phyloP scores from a whole-genome alignment of 805 yeast species.

The Kuraishia hungarica region DNA sequence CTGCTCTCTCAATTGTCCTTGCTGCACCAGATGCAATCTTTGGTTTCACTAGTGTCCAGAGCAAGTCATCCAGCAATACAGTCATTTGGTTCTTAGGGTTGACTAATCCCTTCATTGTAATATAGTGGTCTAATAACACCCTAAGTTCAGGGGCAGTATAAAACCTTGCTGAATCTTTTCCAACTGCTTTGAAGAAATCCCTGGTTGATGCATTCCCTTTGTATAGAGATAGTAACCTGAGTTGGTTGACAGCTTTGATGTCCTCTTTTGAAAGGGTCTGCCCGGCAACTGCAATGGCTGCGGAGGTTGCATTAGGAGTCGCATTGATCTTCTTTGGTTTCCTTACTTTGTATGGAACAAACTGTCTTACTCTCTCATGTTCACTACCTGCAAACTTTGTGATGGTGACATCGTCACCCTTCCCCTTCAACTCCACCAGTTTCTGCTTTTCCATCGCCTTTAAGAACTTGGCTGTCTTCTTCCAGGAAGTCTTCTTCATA shows the following conservation, averaged over 20 bases:
- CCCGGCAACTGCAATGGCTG: background rate
- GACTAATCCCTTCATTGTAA: conserved; percentile 41
- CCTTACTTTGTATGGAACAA: conserved; percentile 53
- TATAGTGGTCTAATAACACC: conserved; percentile 44
- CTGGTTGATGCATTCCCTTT: conserved; percentile 48
- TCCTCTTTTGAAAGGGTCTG: conserved; percentile 1
- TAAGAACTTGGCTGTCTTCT: conserved; percentile 75
- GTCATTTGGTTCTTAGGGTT: conserved; percentile 42
- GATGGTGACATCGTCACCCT: conserved; percentile 71
- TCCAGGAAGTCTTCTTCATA: conserved; percentile 81
- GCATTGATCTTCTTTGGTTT: conserved; percentile 5
- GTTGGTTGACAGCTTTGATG: conserved; percentile 10
- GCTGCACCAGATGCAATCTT: conserved; percentile 15
- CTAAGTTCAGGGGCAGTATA: conserved; percentile 52
- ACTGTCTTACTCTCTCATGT: conserved; percentile 39
- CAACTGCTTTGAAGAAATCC: conserved; percentile 34
- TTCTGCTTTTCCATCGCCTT: conserved; percentile 79
- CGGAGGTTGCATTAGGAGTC: background rate
- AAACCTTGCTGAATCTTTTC: conserved; percentile 25
- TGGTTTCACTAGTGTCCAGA: conserved; percentile 33
- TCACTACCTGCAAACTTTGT: conserved; percentile 36
- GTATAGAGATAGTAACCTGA: conserved; percentile 32
- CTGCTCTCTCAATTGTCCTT: conserved; percentile 33
- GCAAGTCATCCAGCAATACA: conserved; percentile 45
- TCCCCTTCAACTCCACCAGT: conserved; percentile 66